Conservation (phyloP, 805 yeast species). For the Debaryomyces castellii region DNA sequence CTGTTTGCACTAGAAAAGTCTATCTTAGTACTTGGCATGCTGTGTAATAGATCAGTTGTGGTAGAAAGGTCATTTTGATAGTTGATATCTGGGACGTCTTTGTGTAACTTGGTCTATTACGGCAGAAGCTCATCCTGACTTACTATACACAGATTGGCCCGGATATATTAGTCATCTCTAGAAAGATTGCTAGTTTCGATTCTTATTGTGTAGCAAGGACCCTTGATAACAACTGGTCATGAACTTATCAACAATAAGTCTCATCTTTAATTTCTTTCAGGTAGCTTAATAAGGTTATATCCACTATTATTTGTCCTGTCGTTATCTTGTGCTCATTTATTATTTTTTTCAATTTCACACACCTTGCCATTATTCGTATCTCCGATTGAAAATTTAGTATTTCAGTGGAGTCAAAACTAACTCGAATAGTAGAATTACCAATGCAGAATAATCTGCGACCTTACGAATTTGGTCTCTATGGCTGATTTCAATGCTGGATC, state of each 20-base stretch:
- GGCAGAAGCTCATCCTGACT: no score
- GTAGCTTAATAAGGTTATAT: background rate
- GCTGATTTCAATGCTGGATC: no score
- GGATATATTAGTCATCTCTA: no score
- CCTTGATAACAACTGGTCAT: no score
- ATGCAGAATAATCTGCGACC: background rate
- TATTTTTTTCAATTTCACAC: background rate
- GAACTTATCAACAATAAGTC: no score
- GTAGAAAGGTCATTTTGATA: background rate
- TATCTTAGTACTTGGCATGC: constrained; percentile 19
- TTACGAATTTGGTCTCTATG: no score
- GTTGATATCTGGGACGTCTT: background rate
- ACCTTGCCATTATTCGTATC: no score
- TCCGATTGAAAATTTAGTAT: no score
- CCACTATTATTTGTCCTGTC: background rate
- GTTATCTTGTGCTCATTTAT: no score
- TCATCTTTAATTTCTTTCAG: background rate
- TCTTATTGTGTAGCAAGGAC: no score
- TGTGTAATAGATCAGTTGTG: background rate
- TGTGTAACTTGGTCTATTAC: background rate
- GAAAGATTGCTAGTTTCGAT: no score
- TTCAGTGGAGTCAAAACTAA: background rate
- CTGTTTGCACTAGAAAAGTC: constrained; percentile 13
- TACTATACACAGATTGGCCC: no score
- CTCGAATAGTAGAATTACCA: background rate